phyloP scores from a whole-genome alignment of 176 grass and related monocot species.

The Avena atlantica region DNA sequence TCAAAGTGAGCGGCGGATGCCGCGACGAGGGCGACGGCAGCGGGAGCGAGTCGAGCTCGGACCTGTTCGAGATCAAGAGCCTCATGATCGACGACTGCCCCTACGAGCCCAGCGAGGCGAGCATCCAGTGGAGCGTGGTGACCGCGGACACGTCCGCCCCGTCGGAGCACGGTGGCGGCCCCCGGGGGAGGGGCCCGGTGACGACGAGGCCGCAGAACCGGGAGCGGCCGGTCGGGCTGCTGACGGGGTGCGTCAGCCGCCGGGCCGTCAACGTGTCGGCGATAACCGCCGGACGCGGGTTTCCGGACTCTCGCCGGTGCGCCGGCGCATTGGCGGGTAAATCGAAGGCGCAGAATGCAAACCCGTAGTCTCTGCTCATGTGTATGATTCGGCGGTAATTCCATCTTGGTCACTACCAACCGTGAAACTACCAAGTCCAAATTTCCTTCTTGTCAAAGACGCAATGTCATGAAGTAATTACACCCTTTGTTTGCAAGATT shows the following conservation, averaged over 20 bases:
- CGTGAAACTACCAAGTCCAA: background rate
- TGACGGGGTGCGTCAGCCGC: conserved; percentile 75
- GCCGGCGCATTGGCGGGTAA: background rate
- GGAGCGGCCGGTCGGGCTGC: conserved; percentile 47
- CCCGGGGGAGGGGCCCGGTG: background rate
- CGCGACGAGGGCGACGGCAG: conserved; percentile 23
- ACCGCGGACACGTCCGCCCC: conserved; percentile 61
- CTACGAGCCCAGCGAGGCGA: conserved; percentile 88
- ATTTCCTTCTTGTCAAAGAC: background rate
- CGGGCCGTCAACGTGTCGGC: conserved; percentile 61
- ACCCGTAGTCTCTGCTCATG: background rate
- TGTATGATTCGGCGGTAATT: background rate
- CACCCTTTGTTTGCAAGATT: no score
- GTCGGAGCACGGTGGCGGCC: conserved; percentile 42
- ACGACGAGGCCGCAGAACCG: conserved; percentile 6
- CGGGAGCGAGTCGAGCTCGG: conserved; percentile 92
- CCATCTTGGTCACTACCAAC: background rate
- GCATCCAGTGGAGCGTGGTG: conserved; percentile 86
- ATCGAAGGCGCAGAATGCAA: background rate
- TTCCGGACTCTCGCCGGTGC: conserved; percentile 15
- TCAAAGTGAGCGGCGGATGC: background rate
- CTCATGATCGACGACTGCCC: conserved; percentile 61
- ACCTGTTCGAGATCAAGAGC: conserved; percentile 98
- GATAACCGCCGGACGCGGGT: background rate
- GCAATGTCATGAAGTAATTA: no score